Evolutionary conservation across 768 basidiomycete genomes (phyloP), one percentile per base, ranked within the genome.

Genomic region (Lentinula sp.): DNA sequence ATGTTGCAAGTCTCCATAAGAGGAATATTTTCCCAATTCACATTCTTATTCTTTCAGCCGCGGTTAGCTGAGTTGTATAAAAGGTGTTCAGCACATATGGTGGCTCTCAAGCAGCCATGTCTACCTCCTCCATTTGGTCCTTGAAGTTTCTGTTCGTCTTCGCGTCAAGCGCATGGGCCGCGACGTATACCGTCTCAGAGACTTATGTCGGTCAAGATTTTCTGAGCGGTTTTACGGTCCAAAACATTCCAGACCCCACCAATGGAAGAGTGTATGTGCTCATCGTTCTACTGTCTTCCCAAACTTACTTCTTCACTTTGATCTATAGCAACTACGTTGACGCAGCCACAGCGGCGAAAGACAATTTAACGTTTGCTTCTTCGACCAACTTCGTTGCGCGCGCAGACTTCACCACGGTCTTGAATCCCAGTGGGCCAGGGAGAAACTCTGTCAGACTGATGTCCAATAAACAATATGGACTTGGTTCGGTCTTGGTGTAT

Each of bases 221-320:
- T 65, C 75, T 83, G 60, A 70, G 73, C n/a, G 69, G 75, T 9
- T 88, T 88, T 65, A 63, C 67, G 4, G 78, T 77, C 65, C 66
- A 84, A 65, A 74, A 75, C 18, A 79, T 82, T 43, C 15, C 80
- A 1, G 87, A 88, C 66, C 86, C 87, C 4, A 88, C 87, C 6
- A 76, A 86, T 63, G 87, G 87, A 32, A 76, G 86, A 57, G 87
- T 89, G 87, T 82, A 66, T 58, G 75, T 37, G 48, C 32, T 48
- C 11, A 16, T 39, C 9, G 39, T 16, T 28, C 37, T 48, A 11
- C 51, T 31, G 4, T 52, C 42, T 10, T n/a, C 34, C 8, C 7
- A 23, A 16, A 23, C 18, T 18, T 34, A 18, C 37, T 57, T 32
- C 37, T 52, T 16, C 18, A 46, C 43, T n/a, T 7, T 23, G 0